phyloP scores from a whole-genome alignment of 148 eudicot species.

The Silene latifolia region DNA sequence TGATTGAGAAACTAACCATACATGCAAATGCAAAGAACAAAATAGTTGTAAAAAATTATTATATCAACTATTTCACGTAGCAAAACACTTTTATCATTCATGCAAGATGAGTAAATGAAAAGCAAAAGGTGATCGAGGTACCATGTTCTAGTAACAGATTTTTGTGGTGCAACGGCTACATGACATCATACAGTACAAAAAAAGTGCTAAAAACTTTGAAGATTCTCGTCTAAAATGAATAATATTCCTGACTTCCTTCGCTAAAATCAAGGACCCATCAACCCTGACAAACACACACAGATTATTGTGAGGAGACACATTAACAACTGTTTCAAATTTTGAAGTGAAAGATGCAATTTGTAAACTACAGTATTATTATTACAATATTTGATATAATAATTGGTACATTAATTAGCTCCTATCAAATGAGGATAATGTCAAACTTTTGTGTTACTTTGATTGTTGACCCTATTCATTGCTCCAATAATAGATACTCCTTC shows the following conservation, averaged over 20 bases:
- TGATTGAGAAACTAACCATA: too few species aligned
- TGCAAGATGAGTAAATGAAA: neutral
- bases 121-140: neutral
- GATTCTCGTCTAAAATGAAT: slow-evolving; percentile 27
- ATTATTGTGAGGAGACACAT: too few species aligned
- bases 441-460: too few species aligned
- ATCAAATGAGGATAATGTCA: too few species aligned
- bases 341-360: slow-evolving; percentile 12
- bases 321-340: slow-evolving; percentile 25
- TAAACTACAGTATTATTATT: too few species aligned
- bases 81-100: neutral
- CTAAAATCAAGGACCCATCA: slow-evolving; percentile 22
- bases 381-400: too few species aligned
- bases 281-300: slow-evolving; percentile 21
- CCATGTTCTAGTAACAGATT: neutral
- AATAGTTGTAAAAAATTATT: too few species aligned
- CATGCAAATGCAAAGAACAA: too few species aligned
- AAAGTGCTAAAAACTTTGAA: slow-evolving; percentile 14
- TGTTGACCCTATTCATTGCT: too few species aligned
- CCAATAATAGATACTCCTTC: too few species aligned
- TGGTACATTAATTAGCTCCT: too few species aligned
- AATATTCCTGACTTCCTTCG: slow-evolving; percentile 29
- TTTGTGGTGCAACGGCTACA: slow-evolving; percentile 29
- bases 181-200: slow-evolving; percentile 21
- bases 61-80: slow-evolving; percentile 1